Base-by-base conservation (phyloP, 352 stramenopile species). In the Pythium aquatile region DNA sequence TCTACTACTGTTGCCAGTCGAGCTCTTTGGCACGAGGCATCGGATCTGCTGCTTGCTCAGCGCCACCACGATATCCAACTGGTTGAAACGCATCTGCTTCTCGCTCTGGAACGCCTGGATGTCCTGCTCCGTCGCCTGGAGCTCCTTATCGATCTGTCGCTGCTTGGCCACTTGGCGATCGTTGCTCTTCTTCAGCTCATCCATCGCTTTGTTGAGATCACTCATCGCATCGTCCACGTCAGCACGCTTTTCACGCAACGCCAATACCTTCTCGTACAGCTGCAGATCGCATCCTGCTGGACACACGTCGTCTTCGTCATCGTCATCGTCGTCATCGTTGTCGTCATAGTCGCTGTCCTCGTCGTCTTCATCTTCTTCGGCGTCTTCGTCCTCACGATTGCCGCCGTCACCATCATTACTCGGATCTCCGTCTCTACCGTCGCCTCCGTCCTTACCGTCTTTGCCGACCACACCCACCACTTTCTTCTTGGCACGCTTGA, bases 21-120 rank as follows among this genome's bases (percentile, higher is more conserved):
- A 54, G 30, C 70, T 51, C 32, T 54, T 63, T 10, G 62, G 35
- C n/a, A 81, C 65, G 1, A 96, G 70, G 54, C 81, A 91, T 2
- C 83, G 71, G 17, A 97, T 55, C 58, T 97, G 90, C 2, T 80
- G 68, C 40, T 83, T 87, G 52, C 76, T 90, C 11, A 97, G 74
- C 16, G 85, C 72, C 10, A 96, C 68, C 9, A 92, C 79, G n/a
- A 96, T 79, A 33, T 95, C 82, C 9, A 97, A 66, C 60, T 96
- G 76, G 52, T 96, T 97, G 68, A 95, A 94, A n/a, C 83, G 81
- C 60, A 69, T 79, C 75, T 98, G 94, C 73, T 98, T 98, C 68
- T 98, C 91, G 52, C 83, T 93, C 68, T 98, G 93, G 67, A 98
- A 98, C 28, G 80, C 74, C 66, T 92, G 87, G 35, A 98, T 96